These are phyloP conservation scores for Mycocentrospora acerina DNA, from an alignment of 2,329 filamentous ascomycete species.

Conservation along the genomic window DNA sequence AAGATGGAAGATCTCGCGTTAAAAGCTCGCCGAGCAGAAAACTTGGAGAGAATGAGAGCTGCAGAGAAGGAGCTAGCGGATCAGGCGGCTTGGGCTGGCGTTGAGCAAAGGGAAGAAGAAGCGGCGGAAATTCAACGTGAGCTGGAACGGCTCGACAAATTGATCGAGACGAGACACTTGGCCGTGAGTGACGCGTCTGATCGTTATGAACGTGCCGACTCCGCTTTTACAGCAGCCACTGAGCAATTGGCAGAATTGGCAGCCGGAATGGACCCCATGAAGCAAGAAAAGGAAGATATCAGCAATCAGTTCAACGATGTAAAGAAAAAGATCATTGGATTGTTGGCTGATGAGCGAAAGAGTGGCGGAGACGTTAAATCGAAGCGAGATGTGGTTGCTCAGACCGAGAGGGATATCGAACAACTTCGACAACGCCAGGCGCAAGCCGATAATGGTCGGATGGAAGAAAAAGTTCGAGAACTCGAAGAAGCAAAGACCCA, in stretches of 20 bases:
- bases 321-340: constrained; percentile 55
- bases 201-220: constrained; percentile 48
- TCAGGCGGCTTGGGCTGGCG: constrained; percentile 85
- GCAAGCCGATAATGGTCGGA: constrained; percentile 66
- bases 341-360: constrained; percentile 63
- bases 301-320: constrained; percentile 57
- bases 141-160: constrained; percentile 42
- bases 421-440: constrained; percentile 62
- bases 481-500: constrained; percentile 60
- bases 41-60: constrained; percentile 65
- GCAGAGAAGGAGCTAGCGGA: constrained; percentile 61
- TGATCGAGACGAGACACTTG: constrained; percentile 51
- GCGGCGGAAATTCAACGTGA: constrained; percentile 30
- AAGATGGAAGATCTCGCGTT: constrained; percentile 63
- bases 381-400: constrained; percentile 48
- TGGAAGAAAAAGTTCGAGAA: constrained; percentile 61
- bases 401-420: constrained; percentile 49
- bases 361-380: constrained; percentile 61
- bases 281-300: constrained; percentile 51
- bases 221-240: constrained; percentile 41
- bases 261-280: constrained; percentile 45
- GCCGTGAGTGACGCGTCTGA: constrained; percentile 49
- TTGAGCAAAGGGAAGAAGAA: constrained; percentile 69
- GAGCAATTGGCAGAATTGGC: constrained; percentile 34
- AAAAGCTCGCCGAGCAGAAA: constrained; percentile 65